Evolutionary conservation across 2,329 filamentous ascomycete genomes (phyloP).

Genomic region (Ophiostoma montium): DNA sequence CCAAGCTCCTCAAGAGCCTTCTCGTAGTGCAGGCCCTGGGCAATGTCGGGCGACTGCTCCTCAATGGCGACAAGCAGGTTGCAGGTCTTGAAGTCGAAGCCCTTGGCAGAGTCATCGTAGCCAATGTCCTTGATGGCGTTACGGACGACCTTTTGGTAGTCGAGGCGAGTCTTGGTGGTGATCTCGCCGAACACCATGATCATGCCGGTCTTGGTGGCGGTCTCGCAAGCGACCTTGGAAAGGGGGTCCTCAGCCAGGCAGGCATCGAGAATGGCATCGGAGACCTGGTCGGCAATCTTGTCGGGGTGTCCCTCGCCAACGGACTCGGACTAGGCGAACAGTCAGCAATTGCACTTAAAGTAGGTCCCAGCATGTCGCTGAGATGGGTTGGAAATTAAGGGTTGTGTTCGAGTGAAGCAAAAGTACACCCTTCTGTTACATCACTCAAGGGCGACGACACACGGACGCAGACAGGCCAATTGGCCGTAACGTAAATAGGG

Average conservation of each 20-base stretch:
- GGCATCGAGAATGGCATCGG: slow-evolving; percentile 96
- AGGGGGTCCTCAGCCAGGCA: slow-evolving; percentile 88
- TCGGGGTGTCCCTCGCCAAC: slow-evolving; percentile 86
- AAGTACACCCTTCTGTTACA: too few relatives aligned
- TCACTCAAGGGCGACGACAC: too few relatives aligned
- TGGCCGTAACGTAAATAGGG: not conserved
- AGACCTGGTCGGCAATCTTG: slow-evolving; percentile 98
- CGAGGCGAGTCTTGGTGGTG: slow-evolving; percentile 85
- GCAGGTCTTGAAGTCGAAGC: slow-evolving; percentile 99
- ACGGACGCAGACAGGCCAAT: not conserved
- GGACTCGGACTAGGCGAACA: slow-evolving; percentile 66
- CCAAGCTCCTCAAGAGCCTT: slow-evolving; percentile 94
- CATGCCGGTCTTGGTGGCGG: slow-evolving; percentile 99
- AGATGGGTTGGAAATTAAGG: too few relatives aligned
- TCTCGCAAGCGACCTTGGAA: slow-evolving; percentile 98
- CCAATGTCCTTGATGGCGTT: slow-evolving; percentile 94
- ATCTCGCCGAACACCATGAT: slow-evolving; percentile 99
- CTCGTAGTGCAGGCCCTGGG: slow-evolving; percentile 97
- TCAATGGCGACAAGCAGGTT: slow-evolving; percentile 98
- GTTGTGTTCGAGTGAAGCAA: too few relatives aligned
- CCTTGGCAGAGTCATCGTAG: slow-evolving; percentile 93
- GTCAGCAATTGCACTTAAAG: too few relatives aligned
- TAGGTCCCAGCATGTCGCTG: too few relatives aligned
- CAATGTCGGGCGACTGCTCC: slow-evolving; percentile 97
- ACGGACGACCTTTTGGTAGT: slow-evolving; percentile 98